A percentile compares a stretch with the other conserved stretches of the same genome.
Evolutionary conservation across 2,329 filamentous ascomycete genomes (phyloP).

Genomic region (Nothophaeocryptopus gaeumannii): DNA sequence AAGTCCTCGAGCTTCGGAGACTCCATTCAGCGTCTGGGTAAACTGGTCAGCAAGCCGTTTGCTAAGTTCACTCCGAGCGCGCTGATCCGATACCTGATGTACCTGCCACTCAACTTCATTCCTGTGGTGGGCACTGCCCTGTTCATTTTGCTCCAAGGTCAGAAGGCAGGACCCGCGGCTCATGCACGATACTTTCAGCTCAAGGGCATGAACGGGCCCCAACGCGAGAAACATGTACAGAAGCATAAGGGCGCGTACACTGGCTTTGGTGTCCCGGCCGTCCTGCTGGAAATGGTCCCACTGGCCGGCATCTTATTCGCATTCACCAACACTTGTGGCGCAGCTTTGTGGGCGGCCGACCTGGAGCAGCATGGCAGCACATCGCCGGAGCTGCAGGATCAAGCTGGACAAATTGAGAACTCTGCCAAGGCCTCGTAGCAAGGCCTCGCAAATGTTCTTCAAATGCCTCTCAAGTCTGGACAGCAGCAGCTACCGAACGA

Average conservation of each 20-base stretch:
- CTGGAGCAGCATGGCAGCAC: constrained; percentile 35
- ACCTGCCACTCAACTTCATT: constrained; percentile 89
- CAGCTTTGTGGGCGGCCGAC: constrained; percentile 86
- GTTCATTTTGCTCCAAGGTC: constrained; percentile 71
- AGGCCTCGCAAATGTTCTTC: no score
- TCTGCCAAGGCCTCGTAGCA: no score
- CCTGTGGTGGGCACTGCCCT: constrained; percentile 79
- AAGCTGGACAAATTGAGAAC: constrained; percentile 15
- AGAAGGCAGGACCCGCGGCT: constrained; percentile 52
- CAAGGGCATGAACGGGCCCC: constrained; percentile 70
- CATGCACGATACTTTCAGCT: constrained; percentile 71
- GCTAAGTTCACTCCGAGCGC: constrained; percentile 54
- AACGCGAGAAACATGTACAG: constrained; percentile 67
- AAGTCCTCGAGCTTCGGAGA: constrained; percentile 52
- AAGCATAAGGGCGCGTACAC: constrained; percentile 74
- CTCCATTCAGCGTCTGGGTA: constrained; percentile 56
- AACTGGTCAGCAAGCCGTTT: constrained; percentile 55
- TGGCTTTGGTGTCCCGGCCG: constrained; percentile 74
- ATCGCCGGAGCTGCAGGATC: constrained; percentile 33
- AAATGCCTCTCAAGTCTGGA: no score
- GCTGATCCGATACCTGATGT: constrained; percentile 75
- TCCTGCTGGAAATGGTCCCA: constrained; percentile 79
- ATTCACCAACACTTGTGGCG: constrained; percentile 89
- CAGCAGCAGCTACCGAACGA: no score
- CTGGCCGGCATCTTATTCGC: constrained; percentile 78